A percentile compares a stretch with the other conserved stretches of the same genome.
phyloP scores from a whole-genome alignment of 2,329 filamentous ascomycete species.

The Diaporthe amygdali region DNA sequence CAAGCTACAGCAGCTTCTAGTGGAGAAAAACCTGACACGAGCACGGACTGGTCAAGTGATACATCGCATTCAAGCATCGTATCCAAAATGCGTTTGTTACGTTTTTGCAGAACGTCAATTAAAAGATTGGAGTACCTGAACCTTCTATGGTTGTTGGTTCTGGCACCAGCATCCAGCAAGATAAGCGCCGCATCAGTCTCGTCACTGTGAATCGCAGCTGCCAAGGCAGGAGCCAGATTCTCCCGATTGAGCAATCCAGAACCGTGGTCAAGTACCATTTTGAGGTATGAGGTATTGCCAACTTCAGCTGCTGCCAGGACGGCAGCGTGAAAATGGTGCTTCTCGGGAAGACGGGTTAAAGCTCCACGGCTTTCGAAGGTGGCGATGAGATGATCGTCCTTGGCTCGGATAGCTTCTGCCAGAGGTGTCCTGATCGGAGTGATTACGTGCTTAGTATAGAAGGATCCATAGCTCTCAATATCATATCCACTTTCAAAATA shows the following conservation, averaged over 20 bases:
- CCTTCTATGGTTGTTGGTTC: accelerated
- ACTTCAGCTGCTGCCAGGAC: background rate
- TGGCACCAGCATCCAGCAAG: background rate
- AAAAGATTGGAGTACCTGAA: background rate
- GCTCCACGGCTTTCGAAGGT: background rate
- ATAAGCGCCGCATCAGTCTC: background rate
- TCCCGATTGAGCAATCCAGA: no score
- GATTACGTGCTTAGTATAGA: background rate
- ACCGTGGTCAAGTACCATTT: background rate
- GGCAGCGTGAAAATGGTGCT: background rate
- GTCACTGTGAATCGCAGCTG: background rate
- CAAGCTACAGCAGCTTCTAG: background rate
- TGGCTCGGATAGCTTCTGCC: background rate
- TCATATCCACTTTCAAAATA: background rate
- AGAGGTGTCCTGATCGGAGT: background rate
- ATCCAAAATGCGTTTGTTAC: background rate
- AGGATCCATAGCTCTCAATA: no score
- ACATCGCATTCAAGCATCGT: background rate
- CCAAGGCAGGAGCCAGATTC: background rate
- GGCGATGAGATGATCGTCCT: background rate
- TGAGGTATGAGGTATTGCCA: background rate
- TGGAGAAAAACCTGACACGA: no score
- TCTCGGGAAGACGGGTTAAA: background rate
- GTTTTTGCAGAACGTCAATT: background rate
- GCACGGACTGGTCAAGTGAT: no score